Evolutionary conservation across 805 yeast genomes (phyloP), one percentile per base, ranked within the genome.

Genomic region (Teunomyces cretensis): DNA sequence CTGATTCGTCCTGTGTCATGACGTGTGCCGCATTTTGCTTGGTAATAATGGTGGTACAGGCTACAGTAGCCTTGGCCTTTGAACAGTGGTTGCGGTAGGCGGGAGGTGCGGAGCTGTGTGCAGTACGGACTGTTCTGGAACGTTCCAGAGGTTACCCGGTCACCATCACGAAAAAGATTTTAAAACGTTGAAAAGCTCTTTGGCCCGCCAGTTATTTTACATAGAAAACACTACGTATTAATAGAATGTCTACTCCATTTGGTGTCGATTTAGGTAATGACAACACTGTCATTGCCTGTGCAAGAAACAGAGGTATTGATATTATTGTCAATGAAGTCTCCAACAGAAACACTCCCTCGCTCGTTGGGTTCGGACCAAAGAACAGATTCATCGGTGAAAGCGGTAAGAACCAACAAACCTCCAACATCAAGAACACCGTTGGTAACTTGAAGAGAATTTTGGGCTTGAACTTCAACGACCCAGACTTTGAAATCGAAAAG

Each of bases 191-290:
- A 35, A 35, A 35, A 35, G 38, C n/a, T 35, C 28, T 22, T 19
- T 19, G 27, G 27, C 14, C 38, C 38, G 28, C 38, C 26, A 19
- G 28, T 24, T 35, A 35, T 19, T 35, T 31, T 19, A 44, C 57
- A 49, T 41, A 48, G 26, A 44, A 30, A 33, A 3, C 6, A 19
- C 14, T 41, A 41, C 30, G 30, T 17, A 41, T 12, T 27, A 7
- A 31, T 17, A 42, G 43, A 43, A 90, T 89, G 96, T 87, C 96
- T 72, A 80, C 85, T 66, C 96, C 96, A 73, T 87, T 91, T 64
- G 99, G 99, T 78, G 84, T 94, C 72, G 99, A 94, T 82, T 86
- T 94, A 67, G 99, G 99, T 75, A 90, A 90, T 76, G 79, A 81
- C 78, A 87, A 81, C 79, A 83, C 96, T 53, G 97, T 92, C 57